Conservation (phyloP, 2,329 filamentous ascomycete species). For the Exserohilum turcica region DNA sequence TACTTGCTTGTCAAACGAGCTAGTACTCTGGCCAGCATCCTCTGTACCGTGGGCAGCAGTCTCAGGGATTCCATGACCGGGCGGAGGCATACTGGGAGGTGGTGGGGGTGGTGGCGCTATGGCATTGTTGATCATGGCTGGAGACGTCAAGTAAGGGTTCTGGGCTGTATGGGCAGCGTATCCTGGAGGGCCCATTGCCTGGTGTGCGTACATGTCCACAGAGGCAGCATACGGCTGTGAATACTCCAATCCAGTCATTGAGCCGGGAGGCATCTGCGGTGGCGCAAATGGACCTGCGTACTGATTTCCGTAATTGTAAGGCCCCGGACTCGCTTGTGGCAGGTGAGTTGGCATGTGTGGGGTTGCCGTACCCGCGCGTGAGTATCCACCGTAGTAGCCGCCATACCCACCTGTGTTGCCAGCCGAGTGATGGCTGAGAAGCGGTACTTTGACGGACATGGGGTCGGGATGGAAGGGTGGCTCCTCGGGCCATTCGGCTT, state of each 20-base stretch:
- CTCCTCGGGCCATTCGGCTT: constrained; percentile 76
- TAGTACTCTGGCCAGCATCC: constrained; percentile 39
- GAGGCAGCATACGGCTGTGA: constrained; percentile 36
- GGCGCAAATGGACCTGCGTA: constrained; percentile 47
- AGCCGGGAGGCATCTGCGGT: constrained; percentile 35
- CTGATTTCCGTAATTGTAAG: constrained; percentile 42
- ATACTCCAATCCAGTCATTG: constrained; percentile 36
- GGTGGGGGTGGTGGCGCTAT: constrained; percentile 33
- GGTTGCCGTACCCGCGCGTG: constrained; percentile 45
- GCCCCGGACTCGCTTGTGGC: constrained; percentile 46
- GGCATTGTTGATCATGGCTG: constrained; percentile 36
- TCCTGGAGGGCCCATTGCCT: constrained; percentile 37
- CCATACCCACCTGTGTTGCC: constrained; percentile 32
- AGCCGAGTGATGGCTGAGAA: constrained; percentile 37
- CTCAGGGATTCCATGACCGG: constrained; percentile 25
- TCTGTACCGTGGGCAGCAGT: constrained; percentile 21
- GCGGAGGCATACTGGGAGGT: constrained; percentile 27
- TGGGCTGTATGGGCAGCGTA: constrained; percentile 33
- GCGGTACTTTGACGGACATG: constrained; percentile 49
- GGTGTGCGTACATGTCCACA: constrained; percentile 38
- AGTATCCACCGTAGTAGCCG: constrained; percentile 45
- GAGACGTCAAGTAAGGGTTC: constrained; percentile 40
- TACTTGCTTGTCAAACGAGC: constrained; percentile 48
- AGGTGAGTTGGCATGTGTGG: constrained; percentile 44
- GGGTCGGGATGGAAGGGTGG: constrained; percentile 73